Evolutionary conservation across 352 stramenopile species (phyloP), one percentile per base, ranked within the genome.

Genomic region (Phytophthora hibernalis): DNA sequence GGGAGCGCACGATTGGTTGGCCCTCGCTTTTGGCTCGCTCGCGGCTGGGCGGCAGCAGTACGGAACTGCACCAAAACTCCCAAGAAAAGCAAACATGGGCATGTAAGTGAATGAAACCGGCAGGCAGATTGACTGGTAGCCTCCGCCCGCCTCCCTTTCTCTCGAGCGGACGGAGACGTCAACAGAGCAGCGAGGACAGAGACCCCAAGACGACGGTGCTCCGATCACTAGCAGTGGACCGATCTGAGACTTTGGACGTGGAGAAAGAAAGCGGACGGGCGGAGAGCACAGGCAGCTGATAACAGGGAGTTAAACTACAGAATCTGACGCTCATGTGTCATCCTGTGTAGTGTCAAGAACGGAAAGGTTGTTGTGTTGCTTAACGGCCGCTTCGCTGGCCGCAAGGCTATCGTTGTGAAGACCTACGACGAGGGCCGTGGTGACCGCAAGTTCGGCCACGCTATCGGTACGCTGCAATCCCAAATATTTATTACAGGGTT

Each of bases 321-420:
- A 60, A 40, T 73, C 44, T 68, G 54, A 77, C 35, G 33, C 20
- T 20, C 10, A 8, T 53, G 37, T 21, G n/a, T 44, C 48, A 42
- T 71, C 24, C 26, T 31, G 5, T 31, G 9, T 76, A 96, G 89
- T 91, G 83, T 98, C 75, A 99, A 99, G 90, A 96, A 89, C 75
- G 98, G 98, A 96, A 99, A 99, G 85, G 97, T 99, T 82, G 98
- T 99, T 75, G 96, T 99, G 74, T 82, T 99, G 79, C 90, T 99
- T 76, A 97, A 98, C 70, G 98, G 98, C 78, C 96, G 97, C 74
- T 99, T 99, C 80, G 98, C 98, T 61, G 98, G 98, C 77, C 97
- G 97, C 83, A 99, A 99, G 89, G 98, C 97, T 68, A 97, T 99
- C 59, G 97, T 99, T 60, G 96, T 99, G 48, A 99, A 99, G 91